Conservation (phyloP, 352 stramenopile species). For the Phytophthora quininea region DNA sequence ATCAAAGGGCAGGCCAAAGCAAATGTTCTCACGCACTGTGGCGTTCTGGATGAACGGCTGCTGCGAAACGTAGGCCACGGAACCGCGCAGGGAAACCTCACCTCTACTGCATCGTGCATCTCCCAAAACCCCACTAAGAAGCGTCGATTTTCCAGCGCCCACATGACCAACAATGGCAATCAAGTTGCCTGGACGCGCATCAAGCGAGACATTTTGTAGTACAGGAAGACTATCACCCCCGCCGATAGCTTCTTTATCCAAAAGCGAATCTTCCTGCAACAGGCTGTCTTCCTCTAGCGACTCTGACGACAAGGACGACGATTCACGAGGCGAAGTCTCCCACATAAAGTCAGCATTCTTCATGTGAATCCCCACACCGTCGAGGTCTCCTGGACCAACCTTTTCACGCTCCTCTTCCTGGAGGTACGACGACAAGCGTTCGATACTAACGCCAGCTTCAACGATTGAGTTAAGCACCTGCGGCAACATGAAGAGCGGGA, state of each 20-base stretch:
- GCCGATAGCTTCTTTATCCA: constrained; percentile 26
- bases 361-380: constrained; percentile 47
- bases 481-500: constrained; percentile 97
- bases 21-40: constrained; percentile 96
- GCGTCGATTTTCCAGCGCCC: constrained; percentile 73
- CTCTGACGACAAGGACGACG: constrained; percentile 19
- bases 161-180: constrained; percentile 69
- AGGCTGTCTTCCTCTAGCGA: constrained; percentile 35
- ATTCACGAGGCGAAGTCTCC: constrained; percentile 50
- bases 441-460: constrained; percentile 83
- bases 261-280: constrained; percentile 34
- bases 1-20: constrained; percentile 91
- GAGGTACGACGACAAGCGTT: constrained; percentile 64
- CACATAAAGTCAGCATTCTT: constrained; percentile 66
- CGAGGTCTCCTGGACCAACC: constrained; percentile 76
- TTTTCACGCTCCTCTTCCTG: constrained; percentile 68
- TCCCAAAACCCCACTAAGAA: constrained; percentile 67
- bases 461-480: constrained; percentile 95
- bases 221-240: constrained; percentile 27
- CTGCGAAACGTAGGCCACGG: constrained; percentile 95
- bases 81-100: constrained; percentile 76
- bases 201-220: constrained; percentile 67
- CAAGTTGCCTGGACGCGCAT: constrained; percentile 63
- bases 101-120: constrained; percentile 59
- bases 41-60: constrained; percentile 98